phyloP scores from a whole-genome alignment of 2,329 filamentous ascomycete genomes.

The Corinectria fuckeliana region DNA sequence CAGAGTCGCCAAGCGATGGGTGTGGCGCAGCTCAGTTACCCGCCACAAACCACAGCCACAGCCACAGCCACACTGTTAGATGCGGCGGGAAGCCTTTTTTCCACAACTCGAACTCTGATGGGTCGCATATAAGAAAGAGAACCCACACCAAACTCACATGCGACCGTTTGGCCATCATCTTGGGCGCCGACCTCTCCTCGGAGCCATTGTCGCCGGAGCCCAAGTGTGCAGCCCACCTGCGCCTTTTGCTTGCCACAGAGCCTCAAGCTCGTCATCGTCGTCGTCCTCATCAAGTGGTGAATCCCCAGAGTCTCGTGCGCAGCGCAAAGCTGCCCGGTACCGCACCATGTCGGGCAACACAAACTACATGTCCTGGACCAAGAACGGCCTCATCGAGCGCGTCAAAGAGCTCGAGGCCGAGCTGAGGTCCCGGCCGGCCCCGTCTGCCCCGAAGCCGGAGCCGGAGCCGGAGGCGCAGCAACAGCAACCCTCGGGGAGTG shows the following conservation, averaged over 20 bases:
- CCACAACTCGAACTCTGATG: constrained; percentile 25
- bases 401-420: constrained; percentile 73
- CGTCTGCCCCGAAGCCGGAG: constrained; percentile 37
- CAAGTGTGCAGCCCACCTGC: constrained; percentile 16
- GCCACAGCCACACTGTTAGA: constrained; percentile 29
- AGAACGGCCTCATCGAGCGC: constrained; percentile 70
- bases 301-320: constrained; percentile 15
- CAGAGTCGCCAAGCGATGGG: not conserved
- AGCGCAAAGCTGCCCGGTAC: constrained; percentile 25
- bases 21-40: constrained; percentile 16
- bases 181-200: constrained; percentile 37
- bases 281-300: constrained; percentile 34
- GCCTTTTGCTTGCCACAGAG: not conserved
- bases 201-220: constrained; percentile 22
- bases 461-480: constrained; percentile 12
- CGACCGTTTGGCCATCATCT: constrained; percentile 33
- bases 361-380: constrained; percentile 72
- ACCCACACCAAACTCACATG: constrained; percentile 41
- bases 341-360: constrained; percentile 42
- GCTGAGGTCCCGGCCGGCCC: constrained; percentile 55
- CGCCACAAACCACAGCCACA: constrained; percentile 22
- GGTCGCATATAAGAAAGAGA: constrained; percentile 33
- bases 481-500: constrained; percentile 3
- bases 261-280: constrained; percentile 12
- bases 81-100: constrained; percentile 33